phyloP scores from a whole-genome alignment of 345 rosid species.

The Lumnitzera littorea region DNA sequence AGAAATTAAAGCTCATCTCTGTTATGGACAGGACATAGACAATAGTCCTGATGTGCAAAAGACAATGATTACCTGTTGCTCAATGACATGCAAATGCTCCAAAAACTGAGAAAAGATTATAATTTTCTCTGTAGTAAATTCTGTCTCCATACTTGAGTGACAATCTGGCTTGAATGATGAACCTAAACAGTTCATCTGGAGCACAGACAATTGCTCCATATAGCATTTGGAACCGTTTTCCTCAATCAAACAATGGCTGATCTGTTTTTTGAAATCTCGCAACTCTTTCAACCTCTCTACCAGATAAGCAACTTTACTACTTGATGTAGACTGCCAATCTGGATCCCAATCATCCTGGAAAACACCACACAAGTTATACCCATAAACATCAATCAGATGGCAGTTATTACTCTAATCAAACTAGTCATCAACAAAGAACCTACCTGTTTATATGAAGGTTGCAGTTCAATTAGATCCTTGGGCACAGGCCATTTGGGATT shows the following conservation, averaged over 20 bases:
- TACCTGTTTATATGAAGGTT: conserved; percentile 94
- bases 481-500: conserved; percentile 98
- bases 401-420: not conserved
- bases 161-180: conserved; percentile 12
- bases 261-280: conserved; percentile 38
- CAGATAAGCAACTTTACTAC: conserved; percentile 88
- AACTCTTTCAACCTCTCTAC: conserved; percentile 59
- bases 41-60: not conserved
- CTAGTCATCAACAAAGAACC: not conserved
- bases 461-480: conserved; percentile 92
- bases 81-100: conserved; percentile 85
- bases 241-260: conserved; percentile 15
- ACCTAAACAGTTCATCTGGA: conserved; percentile 13
- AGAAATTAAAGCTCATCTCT: not conserved
- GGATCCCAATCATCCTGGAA: conserved; percentile 94
- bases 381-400: conserved; percentile 5
- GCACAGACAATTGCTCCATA: conserved; percentile 15
- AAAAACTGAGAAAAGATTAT: conserved; percentile 91
- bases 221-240: conserved; percentile 15
- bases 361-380: conserved; percentile 11
- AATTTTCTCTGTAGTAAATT: conserved; percentile 55
- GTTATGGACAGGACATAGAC: not conserved
- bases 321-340: conserved; percentile 94
- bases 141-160: conserved; percentile 16
- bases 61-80: conserved; percentile 62